Percentiles rank a stretch among this genome's conserved stretches.
Evolutionary conservation across 768 basidiomycete species (phyloP).

Genomic region (Collybiopsis confluens): DNA sequence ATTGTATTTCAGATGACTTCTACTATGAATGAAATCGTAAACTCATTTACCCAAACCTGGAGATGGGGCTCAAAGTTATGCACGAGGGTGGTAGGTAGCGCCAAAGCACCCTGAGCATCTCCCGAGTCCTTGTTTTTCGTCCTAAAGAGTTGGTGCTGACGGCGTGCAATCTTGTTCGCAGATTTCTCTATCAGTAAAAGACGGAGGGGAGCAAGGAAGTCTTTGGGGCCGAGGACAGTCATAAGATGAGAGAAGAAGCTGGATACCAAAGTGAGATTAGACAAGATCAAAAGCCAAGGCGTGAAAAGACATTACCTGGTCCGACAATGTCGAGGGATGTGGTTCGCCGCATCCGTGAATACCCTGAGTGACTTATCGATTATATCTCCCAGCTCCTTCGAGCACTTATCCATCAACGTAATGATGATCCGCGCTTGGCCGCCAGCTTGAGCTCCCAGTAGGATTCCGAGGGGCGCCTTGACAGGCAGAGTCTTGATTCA

Average conservation of each 20-base stretch:
- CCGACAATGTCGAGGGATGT: conserved; percentile 90
- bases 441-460: neutral
- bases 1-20: no score
- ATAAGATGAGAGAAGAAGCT: conserved; percentile 91
- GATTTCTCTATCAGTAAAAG: conserved; percentile 84
- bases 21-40: neutral
- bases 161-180: conserved; percentile 64
- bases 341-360: conserved; percentile 89
- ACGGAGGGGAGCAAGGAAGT: conserved; percentile 78
- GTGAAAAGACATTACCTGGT: conserved; percentile 56
- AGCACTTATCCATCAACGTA: conserved; percentile 35
- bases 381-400: conserved; percentile 43
- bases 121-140: conserved; percentile 33
- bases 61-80: conserved; percentile 45
- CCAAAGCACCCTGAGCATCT: conserved; percentile 56
- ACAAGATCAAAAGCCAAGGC: neutral
- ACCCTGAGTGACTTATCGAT: conserved; percentile 77
- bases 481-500: neutral
- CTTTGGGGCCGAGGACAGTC: conserved; percentile 70
- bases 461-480: neutral
- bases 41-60: conserved; percentile 48
- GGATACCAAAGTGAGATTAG: conserved; percentile 11
- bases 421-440: conserved; percentile 1
- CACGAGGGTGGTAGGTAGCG: conserved; percentile 63
- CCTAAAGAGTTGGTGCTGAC: conserved; percentile 1